phyloP scores from a whole-genome alignment of 352 stramenopile genomes.

The Blastocystis sp. region DNA sequence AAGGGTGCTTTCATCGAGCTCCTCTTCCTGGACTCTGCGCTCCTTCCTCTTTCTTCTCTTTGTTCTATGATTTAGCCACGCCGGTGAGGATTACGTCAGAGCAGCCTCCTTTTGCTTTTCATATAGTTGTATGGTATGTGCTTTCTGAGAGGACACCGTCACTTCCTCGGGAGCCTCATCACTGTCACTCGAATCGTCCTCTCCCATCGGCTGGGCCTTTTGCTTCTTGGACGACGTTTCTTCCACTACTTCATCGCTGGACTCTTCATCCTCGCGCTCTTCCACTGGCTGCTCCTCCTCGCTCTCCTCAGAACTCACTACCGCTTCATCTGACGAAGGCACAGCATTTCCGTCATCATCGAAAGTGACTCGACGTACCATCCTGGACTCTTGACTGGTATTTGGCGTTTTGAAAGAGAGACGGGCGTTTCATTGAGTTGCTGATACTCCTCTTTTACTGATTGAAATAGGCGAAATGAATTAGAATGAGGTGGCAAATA shows the following conservation, averaged over 20 bases:
- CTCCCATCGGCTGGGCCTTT: not conserved
- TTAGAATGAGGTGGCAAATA: no score
- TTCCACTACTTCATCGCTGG: not conserved
- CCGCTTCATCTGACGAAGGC: not conserved
- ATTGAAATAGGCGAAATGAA: no score
- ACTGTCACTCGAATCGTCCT: conserved; percentile 13
- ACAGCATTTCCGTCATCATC: conserved; percentile 22
- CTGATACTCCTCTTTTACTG: no score
- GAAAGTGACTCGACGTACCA: not conserved
- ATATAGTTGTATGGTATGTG: conserved; percentile 37
- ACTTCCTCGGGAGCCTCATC: conserved; percentile 65
- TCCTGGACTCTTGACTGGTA: not conserved
- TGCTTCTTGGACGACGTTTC: not conserved
- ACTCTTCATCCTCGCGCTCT: not conserved
- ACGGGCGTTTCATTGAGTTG: not conserved
- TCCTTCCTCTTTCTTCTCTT: conserved; percentile 66
- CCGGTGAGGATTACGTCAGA: not conserved
- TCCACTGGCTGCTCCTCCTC: not conserved
- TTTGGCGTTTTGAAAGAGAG: not conserved
- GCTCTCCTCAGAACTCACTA: not conserved
- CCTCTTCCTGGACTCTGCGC: not conserved
- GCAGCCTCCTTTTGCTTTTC: conserved; percentile 41
- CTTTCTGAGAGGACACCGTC: not conserved
- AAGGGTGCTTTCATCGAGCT: conserved; percentile 11
- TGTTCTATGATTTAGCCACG: conserved; percentile 4